Percentiles rank a stretch among this genome's conserved stretches.
phyloP scores from a whole-genome alignment of 345 rosid species.

The Corymbia maculata region DNA sequence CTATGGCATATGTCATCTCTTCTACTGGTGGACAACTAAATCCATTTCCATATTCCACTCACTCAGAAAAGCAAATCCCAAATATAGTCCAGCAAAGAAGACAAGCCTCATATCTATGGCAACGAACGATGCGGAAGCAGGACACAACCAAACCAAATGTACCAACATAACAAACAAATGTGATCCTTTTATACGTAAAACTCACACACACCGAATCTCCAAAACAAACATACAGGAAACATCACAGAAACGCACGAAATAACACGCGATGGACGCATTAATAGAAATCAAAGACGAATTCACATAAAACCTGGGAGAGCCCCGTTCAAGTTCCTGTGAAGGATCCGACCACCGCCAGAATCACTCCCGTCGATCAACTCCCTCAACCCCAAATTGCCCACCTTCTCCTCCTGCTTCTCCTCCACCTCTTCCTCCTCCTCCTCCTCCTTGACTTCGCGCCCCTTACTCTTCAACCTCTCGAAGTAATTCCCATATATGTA shows the following conservation, averaged over 20 bases:
- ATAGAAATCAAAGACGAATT: not conserved
- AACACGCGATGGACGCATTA: not conserved
- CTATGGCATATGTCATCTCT: not conserved
- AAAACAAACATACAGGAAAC: not conserved
- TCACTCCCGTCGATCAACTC: constrained; percentile 73
- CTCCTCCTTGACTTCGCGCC: constrained; percentile 17
- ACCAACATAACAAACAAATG: not conserved
- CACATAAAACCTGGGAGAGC: constrained; percentile 44
- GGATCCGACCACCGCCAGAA: constrained; percentile 52
- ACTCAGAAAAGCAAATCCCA: not conserved
- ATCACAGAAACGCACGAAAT: not conserved
- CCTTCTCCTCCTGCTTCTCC: constrained; percentile 35
- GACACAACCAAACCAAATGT: not conserved
- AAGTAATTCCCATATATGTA: constrained; percentile 96
- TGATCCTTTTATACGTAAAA: not conserved
- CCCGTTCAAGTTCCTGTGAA: constrained; percentile 65
- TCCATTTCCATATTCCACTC: not conserved
- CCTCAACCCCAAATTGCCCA: constrained; percentile 62
- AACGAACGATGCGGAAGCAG: not conserved
- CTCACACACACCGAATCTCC: not conserved
- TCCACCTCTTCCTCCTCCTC: constrained; percentile 29
- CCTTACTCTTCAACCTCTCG: constrained; percentile 54
- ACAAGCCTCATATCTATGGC: not conserved
- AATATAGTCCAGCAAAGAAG: not conserved
- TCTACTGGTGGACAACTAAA: not conserved